Evolutionary conservation across 2,329 filamentous ascomycete genomes (phyloP).

Genomic region (Beauveria asiatica): DNA sequence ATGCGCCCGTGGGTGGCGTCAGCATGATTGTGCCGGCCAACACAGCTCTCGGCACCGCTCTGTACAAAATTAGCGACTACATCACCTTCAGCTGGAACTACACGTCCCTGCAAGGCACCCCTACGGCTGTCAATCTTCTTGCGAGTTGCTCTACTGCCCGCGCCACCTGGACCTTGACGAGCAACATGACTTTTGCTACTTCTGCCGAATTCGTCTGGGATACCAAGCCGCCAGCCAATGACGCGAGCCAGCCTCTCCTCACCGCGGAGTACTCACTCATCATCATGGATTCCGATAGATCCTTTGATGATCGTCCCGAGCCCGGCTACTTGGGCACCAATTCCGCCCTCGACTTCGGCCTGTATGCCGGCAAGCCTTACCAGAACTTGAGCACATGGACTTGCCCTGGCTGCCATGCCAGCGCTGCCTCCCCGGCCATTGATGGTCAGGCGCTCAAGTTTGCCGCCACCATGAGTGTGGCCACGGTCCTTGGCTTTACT

Average conservation of each 20-base stretch:
- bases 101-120: constrained; percentile 48
- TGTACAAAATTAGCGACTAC: constrained; percentile 53
- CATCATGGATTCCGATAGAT: constrained; percentile 49
- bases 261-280: constrained; percentile 52
- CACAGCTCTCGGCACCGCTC: constrained; percentile 33
- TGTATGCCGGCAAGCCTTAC: constrained; percentile 48
- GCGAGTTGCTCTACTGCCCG: constrained; percentile 45
- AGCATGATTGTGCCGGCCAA: constrained; percentile 44
- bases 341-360: constrained; percentile 44
- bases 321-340: constrained; percentile 47
- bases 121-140: constrained; percentile 52
- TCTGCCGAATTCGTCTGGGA: constrained; percentile 50
- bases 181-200: constrained; percentile 52
- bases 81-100: constrained; percentile 59
- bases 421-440: constrained; percentile 37
- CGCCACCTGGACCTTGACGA: constrained; percentile 51
- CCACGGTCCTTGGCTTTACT: constrained; percentile 53
- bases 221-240: constrained; percentile 40
- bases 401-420: constrained; percentile 45
- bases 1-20: constrained; percentile 42
- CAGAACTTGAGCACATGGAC: constrained; percentile 42
- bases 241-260: constrained; percentile 38
- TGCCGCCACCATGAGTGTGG: constrained; percentile 43
- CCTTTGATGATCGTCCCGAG: constrained; percentile 39
- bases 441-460: constrained; percentile 41